These are phyloP conservation scores for Nadsonia fulvescens DNA, from an alignment of 805 yeast species.

Conservation along the genomic window DNA sequence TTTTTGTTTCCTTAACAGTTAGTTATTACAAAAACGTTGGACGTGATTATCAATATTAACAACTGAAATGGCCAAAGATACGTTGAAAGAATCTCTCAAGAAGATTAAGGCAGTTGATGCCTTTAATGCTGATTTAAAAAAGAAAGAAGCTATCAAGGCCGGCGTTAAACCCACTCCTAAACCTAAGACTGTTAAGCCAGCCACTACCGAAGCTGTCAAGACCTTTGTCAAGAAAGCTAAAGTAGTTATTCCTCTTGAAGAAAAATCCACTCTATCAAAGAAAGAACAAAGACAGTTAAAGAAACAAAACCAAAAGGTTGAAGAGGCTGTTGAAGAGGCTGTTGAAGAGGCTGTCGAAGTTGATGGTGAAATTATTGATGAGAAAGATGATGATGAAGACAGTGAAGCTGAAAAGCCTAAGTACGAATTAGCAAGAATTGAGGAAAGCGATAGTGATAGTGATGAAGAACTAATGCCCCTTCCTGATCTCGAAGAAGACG, in stretches of 20 bases:
- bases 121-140: conserved; percentile 2
- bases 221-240: conserved; percentile 2
- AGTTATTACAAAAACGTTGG: too few relatives aligned
- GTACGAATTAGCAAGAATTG: conserved; percentile 14
- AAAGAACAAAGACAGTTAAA: conserved; percentile 9
- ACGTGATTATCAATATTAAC: too few relatives aligned
- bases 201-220: conserved; percentile 1
- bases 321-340: conserved; percentile 15
- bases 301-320: conserved; percentile 13
- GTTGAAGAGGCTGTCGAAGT: conserved; percentile 7
- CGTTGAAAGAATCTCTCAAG: conserved; percentile 3
- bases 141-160: conserved; percentile 2
- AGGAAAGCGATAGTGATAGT: conserved; percentile 22
- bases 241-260: conserved; percentile 4
- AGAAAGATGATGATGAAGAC: conserved; percentile 19
- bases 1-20: too few relatives aligned
- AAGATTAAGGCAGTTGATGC: too few relatives aligned
- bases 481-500: conserved; percentile 31
- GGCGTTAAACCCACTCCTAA: conserved; percentile 4
- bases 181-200: not conserved
- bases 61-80: too few relatives aligned
- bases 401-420: conserved; percentile 18
- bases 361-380: conserved; percentile 17
- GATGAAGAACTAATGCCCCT: conserved; percentile 21
- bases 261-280: conserved; percentile 7